Conservation (phyloP, 768 basidiomycete species). For the Clathrus columnatus region DNA sequence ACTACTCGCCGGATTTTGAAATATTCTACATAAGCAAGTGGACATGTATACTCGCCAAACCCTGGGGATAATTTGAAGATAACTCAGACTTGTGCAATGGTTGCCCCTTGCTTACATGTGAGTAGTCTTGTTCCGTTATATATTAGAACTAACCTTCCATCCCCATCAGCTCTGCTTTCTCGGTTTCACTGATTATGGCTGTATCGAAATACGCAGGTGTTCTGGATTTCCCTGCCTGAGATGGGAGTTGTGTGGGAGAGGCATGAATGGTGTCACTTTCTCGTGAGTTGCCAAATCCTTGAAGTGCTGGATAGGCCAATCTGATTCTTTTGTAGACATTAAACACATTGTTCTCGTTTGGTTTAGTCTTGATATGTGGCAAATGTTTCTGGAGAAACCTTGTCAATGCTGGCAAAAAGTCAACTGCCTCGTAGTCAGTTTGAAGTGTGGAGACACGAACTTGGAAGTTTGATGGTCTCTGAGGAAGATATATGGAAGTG, state of each 20-base stretch:
- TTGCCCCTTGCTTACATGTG: slow-evolving; percentile 13
- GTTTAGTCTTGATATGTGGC: no score
- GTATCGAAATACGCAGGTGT: background rate
- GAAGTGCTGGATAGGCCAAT: background rate
- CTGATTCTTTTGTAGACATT: background rate
- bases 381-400: no score
- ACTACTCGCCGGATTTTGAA: slow-evolving; percentile 17
- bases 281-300: background rate
- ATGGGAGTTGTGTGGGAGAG: background rate
- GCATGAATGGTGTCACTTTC: background rate
- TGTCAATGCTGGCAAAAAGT: background rate
- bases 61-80: slow-evolving; percentile 21
- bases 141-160: no score
- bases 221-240: background rate
- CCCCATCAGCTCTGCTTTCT: background rate
- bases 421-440: background rate
- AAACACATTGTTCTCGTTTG: no score
- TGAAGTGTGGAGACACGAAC: background rate
- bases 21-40: slow-evolving; percentile 22
- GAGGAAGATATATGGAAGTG: no score
- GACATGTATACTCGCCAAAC: slow-evolving; percentile 11
- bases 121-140: background rate
- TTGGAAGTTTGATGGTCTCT: background rate
- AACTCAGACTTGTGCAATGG: slow-evolving; percentile 19
- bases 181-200: background rate